Evolutionary conservation across 164 flowering plant species (phyloP).

Genomic region (Malania oleifera): DNA sequence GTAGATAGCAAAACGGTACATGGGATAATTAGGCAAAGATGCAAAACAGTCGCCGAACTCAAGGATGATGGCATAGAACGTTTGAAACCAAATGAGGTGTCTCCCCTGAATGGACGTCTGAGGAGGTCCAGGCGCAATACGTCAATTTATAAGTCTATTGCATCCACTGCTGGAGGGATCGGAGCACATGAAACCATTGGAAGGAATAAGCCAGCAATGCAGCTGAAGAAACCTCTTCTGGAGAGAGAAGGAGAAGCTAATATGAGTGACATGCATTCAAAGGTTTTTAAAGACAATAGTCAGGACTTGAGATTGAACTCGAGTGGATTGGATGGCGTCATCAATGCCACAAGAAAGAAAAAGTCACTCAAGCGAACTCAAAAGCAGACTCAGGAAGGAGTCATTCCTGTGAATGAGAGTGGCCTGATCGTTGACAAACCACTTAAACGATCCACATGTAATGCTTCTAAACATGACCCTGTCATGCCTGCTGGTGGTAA

Average conservation of each 20-base stretch:
- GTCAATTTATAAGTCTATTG: not conserved
- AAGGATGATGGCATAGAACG: not conserved
- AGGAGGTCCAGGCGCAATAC: conserved; percentile 14
- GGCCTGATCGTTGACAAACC: not conserved
- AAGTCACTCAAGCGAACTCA: not conserved
- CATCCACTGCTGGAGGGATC: not conserved
- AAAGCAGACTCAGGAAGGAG: not conserved
- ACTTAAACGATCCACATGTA: conserved; percentile 7
- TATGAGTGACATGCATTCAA: not conserved
- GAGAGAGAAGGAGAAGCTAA: conserved; percentile 1
- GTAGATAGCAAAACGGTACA: not conserved
- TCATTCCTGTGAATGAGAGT: conserved; percentile 1
- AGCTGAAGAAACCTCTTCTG: not conserved
- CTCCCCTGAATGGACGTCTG: not conserved
- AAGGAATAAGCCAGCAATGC: not conserved
- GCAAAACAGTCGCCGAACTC: not conserved
- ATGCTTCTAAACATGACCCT: not conserved
- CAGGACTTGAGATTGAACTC: not conserved
- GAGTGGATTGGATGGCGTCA: not conserved
- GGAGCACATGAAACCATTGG: conserved; percentile 1
- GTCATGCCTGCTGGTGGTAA: not conserved
- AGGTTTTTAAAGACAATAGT: conserved; percentile 5
- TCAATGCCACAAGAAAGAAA: not conserved
- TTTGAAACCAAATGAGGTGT: not conserved
- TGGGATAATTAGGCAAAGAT: conserved; percentile 1